Conservation (phyloP, 179 eudicot species). For the Spinacia oleracea region DNA sequence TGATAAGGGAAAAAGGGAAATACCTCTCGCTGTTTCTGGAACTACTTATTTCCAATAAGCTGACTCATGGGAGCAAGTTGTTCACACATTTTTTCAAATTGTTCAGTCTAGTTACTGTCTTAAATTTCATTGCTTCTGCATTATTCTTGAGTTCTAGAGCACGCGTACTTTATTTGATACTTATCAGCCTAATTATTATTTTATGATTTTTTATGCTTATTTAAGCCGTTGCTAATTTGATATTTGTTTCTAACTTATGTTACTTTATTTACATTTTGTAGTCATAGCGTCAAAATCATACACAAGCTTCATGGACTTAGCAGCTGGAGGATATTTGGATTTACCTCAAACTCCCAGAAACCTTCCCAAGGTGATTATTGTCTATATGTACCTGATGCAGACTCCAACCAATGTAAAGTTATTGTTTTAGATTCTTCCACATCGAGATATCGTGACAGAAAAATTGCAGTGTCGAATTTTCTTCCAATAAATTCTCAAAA, state of each 20-base stretch:
- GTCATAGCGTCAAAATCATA: slow-evolving; percentile 44
- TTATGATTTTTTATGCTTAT: neutral
- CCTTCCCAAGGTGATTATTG: slow-evolving; percentile 36
- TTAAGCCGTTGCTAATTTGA: neutral
- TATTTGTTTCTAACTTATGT: neutral
- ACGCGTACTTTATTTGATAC: neutral
- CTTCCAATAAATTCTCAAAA: slow-evolving; percentile 46
- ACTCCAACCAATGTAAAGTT: slow-evolving; percentile 15
- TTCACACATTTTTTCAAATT: too few species aligned
- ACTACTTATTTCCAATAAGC: too few species aligned
- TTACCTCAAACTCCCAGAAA: slow-evolving; percentile 38
- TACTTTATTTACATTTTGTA: slow-evolving; percentile 11
- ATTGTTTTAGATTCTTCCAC: slow-evolving; percentile 17
- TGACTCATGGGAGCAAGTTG: too few species aligned
- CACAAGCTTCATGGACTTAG: slow-evolving; percentile 38
- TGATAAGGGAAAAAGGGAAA: too few species aligned
- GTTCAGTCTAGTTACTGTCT: neutral
- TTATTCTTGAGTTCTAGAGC: neutral
- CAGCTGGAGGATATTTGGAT: slow-evolving; percentile 42
- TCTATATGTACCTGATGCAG: slow-evolving; percentile 33
- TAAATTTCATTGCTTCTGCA: neutral
- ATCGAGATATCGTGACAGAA: slow-evolving; percentile 24
- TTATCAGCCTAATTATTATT: too few species aligned
- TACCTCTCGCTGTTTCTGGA: too few species aligned
- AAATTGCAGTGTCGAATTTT: slow-evolving; percentile 42